phyloP scores from a whole-genome alignment of 495 filamentous ascomycete species.

The Neurospora tetrasperma region DNA sequence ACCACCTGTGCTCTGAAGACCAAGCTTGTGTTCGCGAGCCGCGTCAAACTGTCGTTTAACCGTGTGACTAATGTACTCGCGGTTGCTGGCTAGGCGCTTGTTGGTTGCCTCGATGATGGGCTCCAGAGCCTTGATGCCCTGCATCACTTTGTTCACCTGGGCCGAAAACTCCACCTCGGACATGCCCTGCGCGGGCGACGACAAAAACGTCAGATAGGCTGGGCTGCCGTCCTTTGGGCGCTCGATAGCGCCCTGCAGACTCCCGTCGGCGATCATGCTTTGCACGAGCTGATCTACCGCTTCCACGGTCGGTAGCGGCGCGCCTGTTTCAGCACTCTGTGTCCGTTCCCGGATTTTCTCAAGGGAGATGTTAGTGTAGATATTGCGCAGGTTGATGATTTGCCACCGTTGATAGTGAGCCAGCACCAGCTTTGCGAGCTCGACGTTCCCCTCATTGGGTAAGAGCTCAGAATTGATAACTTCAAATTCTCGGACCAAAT shows the following conservation, averaged over 20 bases:
- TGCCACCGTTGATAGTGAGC: constrained; percentile 40
- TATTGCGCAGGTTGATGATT: constrained; percentile 31
- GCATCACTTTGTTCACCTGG: constrained; percentile 31
- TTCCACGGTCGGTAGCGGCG: constrained; percentile 38
- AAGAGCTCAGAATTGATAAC: constrained; percentile 44
- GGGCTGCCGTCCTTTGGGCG: constrained; percentile 28
- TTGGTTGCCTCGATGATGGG: constrained; percentile 38
- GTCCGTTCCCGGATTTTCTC: constrained; percentile 39
- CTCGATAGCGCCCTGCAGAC: constrained; percentile 45
- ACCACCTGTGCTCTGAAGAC: neutral
- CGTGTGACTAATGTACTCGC: constrained; percentile 47
- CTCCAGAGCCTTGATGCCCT: constrained; percentile 34
- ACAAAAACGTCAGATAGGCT: constrained; percentile 30
- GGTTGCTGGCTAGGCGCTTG: constrained; percentile 45
- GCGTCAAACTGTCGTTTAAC: constrained; percentile 28
- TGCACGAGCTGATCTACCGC: constrained; percentile 35
- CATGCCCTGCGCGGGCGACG: constrained; percentile 16
- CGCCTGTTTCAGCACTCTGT: constrained; percentile 37
- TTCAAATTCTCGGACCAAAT: constrained; percentile 49
- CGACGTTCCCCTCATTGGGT: constrained; percentile 42
- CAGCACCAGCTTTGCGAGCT: constrained; percentile 38
- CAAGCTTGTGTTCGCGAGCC: neutral
- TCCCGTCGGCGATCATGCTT: constrained; percentile 47
- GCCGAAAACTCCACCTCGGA: constrained; percentile 38
- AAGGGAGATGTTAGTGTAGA: constrained; percentile 44